Evolutionary conservation across 75 land plant genomes (phyloP), one percentile per base, ranked within the genome.

Genomic region (Isoetes taiwanensis): DNA sequence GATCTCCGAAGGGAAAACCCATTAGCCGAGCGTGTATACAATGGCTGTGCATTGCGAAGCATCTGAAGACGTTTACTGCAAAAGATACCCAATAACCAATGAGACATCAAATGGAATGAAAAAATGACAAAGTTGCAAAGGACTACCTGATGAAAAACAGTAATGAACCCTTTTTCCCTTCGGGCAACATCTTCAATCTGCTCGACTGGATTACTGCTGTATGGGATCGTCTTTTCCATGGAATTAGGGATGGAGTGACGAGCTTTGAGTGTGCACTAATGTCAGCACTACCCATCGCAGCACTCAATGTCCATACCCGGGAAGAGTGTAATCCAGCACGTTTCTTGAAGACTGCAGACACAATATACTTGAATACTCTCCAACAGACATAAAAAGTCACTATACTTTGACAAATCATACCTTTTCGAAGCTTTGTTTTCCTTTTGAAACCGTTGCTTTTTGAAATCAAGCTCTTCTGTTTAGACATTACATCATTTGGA

Each of bases 1-100:
- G 86, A 90, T 60, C 83, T 86, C 54, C 77, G 76, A 8, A 94
- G 68, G 6, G 99, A 85, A 54, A 82, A 84, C 12, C 99, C 99
- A 80, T 70, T 55, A n/a, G 52, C 64, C 40, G 99, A 94, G 20
- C 83, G 75, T 42, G 76, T 94, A 64, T 94, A 94, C 10, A 90
- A 56, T 29, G 86, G 73, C 64, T 75, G 77, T 56, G 78, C 76
- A 52, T 76, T 80, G 57, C 82, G 81, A 5, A 64, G 63, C 8
- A 66, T 62, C 52, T 66, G 72, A 60, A 85, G 63, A 64, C 80
- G 85, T 35, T 68, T 66, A 41, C 81, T 81, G 71, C 31, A 54
- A 58, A 2, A 52, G 62, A 20, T n/a, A n/a, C n/a, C n/a, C n/a
- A n/a, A n/a, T n/a, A n/a, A n/a, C n/a, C n/a, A n/a, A n/a, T 37